Evolutionary conservation across 2,329 filamentous ascomycete species (phyloP).

Genomic region (Pseudogymnoascus sp.): DNA sequence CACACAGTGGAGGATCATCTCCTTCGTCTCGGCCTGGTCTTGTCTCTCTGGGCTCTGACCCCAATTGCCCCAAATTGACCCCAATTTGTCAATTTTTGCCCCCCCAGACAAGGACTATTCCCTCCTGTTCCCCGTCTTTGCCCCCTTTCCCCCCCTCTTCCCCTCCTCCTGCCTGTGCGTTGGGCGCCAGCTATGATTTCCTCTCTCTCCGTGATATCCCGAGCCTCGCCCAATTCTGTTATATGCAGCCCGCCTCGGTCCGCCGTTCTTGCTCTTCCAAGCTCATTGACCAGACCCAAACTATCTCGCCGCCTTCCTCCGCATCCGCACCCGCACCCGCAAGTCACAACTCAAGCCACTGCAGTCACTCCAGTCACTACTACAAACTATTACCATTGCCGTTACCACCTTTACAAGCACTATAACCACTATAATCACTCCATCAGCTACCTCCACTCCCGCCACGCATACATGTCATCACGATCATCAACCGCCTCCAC

Average conservation of each 20-base stretch:
- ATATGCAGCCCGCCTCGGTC: neutral
- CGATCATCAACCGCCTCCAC: neutral
- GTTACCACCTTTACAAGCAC: neutral
- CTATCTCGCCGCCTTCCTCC: neutral
- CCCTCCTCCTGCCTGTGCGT: neutral
- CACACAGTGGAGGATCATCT: neutral
- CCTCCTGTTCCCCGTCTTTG: neutral
- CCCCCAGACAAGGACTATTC: neutral
- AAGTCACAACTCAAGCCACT: neutral
- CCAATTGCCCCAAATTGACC: neutral
- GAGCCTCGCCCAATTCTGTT: neutral
- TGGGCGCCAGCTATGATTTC: neutral
- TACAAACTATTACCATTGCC: neutral
- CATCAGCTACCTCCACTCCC: neutral
- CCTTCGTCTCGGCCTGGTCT: neutral
- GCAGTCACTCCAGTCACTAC: neutral
- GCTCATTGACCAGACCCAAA: constrained; percentile 4
- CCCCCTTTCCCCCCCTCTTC: neutral
- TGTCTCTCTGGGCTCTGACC: neutral
- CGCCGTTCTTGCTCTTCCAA: neutral
- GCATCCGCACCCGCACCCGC: constrained; percentile 1
- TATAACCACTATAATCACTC: neutral
- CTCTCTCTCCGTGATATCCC: constrained; percentile 1
- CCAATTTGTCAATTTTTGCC: neutral
- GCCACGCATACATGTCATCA: neutral